A percentile compares a stretch with the other conserved stretches of the same genome.
Conservation (phyloP, 2,329 filamentous ascomycete species). For the Lasiodiplodia hormozganensis region DNA sequence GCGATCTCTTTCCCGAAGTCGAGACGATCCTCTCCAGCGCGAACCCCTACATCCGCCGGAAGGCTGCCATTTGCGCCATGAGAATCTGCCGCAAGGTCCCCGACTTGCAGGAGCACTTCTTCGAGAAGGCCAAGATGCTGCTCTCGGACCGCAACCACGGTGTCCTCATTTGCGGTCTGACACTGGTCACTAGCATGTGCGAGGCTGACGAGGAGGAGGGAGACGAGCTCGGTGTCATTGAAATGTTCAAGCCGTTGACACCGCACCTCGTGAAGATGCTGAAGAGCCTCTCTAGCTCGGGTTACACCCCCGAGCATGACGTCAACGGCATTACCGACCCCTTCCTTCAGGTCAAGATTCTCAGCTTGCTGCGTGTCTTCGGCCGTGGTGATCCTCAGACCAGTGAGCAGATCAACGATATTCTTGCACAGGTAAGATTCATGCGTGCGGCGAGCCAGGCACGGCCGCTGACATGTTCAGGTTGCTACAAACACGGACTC, state of each 20-base stretch:
- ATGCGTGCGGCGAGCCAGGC: no score
- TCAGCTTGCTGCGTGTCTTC: slow-evolving; percentile 83
- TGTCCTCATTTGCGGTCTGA: slow-evolving; percentile 90
- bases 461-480: slow-evolving; percentile 38
- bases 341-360: slow-evolving; percentile 95
- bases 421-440: slow-evolving; percentile 74
- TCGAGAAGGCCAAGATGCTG: slow-evolving; percentile 89
- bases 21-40: slow-evolving; percentile 89
- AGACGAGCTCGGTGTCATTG: slow-evolving; percentile 86
- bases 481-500: slow-evolving; percentile 98
- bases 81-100: slow-evolving; percentile 97
- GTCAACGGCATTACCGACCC: slow-evolving; percentile 98
- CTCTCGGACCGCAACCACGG: slow-evolving; percentile 95
- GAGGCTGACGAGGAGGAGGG: slow-evolving; percentile 93
- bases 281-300: slow-evolving; percentile 91
- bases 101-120: slow-evolving; percentile 94
- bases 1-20: slow-evolving; percentile 95
- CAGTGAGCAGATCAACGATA: slow-evolving; percentile 98
- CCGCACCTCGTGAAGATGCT: slow-evolving; percentile 85
- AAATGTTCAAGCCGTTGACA: slow-evolving; percentile 89
- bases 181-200: slow-evolving; percentile 88
- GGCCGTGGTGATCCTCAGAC: slow-evolving; percentile 85
- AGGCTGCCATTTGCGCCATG: slow-evolving; percentile 99
- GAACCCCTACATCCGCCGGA: slow-evolving; percentile 97
- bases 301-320: slow-evolving; percentile 97